Percentiles rank a stretch among this genome's conserved stretches.
Evolutionary conservation across 768 basidiomycete genomes (phyloP).

Genomic region (Suillus tomentosus): DNA sequence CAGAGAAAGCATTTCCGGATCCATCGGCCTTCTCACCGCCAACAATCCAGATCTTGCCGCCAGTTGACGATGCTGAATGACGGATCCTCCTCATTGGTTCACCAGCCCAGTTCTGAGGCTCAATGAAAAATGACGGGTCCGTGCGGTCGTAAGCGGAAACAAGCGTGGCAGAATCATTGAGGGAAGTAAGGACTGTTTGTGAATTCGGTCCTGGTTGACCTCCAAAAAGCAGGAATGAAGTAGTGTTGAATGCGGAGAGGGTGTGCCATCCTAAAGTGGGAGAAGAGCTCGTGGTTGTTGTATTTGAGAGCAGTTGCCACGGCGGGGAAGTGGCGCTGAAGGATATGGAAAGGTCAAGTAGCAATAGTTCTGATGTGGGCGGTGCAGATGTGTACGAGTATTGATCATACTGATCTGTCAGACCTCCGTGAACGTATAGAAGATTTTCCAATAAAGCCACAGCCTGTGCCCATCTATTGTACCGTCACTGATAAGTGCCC

Average conservation of each 20-base stretch:
- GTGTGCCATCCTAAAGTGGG: conserved; percentile 82
- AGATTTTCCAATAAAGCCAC: conserved; percentile 55
- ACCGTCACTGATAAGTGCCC: conserved; percentile 13
- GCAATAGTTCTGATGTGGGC: conserved; percentile 68
- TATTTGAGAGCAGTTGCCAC: conserved; percentile 59
- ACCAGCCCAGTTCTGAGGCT: conserved; percentile 55
- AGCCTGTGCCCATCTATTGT: conserved; percentile 82
- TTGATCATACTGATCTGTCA: conserved; percentile 67
- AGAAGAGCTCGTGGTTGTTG: conserved; percentile 37
- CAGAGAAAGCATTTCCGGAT: conserved; percentile 61
- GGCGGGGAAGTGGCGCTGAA: conserved; percentile 68
- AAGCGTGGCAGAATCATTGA: conserved; percentile 63
- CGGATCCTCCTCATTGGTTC: conserved; percentile 79
- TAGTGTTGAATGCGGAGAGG: conserved; percentile 62
- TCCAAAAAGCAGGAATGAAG: conserved; percentile 67
- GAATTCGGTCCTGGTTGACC: conserved; percentile 71
- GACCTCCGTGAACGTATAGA: conserved; percentile 79
- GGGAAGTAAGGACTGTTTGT: conserved; percentile 47
- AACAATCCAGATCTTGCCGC: conserved; percentile 64
- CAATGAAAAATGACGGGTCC: conserved; percentile 47
- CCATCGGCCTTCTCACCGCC: conserved; percentile 86
- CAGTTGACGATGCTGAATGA: conserved; percentile 59
- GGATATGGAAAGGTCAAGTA: conserved; percentile 59
- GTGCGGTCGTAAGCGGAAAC: conserved; percentile 45
- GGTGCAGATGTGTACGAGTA: conserved; percentile 78